phyloP scores from a whole-genome alignment of 768 basidiomycete species.

The Mycena rebaudengoi region DNA sequence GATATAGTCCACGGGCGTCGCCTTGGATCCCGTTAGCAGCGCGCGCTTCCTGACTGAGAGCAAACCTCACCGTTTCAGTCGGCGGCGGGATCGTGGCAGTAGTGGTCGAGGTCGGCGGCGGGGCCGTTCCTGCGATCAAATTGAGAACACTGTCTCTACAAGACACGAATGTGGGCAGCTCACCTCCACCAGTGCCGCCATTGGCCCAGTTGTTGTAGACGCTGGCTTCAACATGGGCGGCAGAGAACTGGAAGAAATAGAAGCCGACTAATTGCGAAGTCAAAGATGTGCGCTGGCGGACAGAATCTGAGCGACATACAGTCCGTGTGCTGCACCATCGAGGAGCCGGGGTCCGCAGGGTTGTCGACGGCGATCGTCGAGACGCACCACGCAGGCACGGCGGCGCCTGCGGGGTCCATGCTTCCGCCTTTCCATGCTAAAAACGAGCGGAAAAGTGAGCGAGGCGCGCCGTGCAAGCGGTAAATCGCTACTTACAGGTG shows the following conservation, averaged over 20 bases:
- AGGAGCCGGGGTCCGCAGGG: slow-evolving; percentile 59
- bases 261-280: slow-evolving; percentile 56
- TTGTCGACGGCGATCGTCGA: slow-evolving; percentile 53
- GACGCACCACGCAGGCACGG: slow-evolving; percentile 56
- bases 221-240: slow-evolving; percentile 53
- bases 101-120: slow-evolving; percentile 42
- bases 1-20: slow-evolving; percentile 61
- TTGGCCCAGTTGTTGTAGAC: slow-evolving; percentile 60
- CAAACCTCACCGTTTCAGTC: slow-evolving; percentile 37
- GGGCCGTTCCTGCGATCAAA: slow-evolving; percentile 33
- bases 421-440: slow-evolving; percentile 52
- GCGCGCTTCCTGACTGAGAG: too few relatives aligned
- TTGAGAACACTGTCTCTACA: background rate
- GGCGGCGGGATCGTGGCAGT: slow-evolving; percentile 44
- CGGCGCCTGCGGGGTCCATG: slow-evolving; percentile 35
- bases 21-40: too few relatives aligned
- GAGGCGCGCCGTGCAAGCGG: background rate
- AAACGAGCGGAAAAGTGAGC: slow-evolving; percentile 16
- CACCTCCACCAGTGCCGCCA: slow-evolving; percentile 54
- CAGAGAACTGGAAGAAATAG: slow-evolving; percentile 59
- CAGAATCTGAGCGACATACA: slow-evolving; percentile 44
- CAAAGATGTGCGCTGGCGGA: background rate
- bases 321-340: slow-evolving; percentile 65
- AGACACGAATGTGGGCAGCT: background rate
- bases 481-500: slow-evolving; percentile 51